phyloP scores from a whole-genome alignment of 805 yeast species.

The fission yeast (Schizosaccharomyces pombe) region DNA sequence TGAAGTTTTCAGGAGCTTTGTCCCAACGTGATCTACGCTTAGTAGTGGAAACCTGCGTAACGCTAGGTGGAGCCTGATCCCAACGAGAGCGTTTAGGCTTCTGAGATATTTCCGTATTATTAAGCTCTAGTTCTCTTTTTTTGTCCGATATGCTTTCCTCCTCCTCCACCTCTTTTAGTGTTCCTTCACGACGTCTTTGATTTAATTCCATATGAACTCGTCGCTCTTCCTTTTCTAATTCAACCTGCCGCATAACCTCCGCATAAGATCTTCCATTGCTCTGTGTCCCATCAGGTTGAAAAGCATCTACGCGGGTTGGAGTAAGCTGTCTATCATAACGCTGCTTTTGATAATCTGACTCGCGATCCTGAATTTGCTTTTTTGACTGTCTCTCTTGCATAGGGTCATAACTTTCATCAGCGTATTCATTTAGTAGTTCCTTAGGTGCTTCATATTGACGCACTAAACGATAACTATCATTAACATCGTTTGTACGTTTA shows the following conservation, averaged over 20 bases:
- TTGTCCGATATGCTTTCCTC: constrained; percentile 7
- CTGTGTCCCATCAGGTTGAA: constrained; percentile 7
- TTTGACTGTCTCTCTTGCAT: constrained; percentile 10
- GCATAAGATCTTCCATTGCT: constrained; percentile 17
- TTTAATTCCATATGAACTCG: constrained; percentile 12
- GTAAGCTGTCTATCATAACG: constrained; percentile 16
- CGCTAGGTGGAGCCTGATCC: constrained; percentile 8
- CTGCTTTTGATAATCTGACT: constrained; percentile 26
- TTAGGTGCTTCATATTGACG: constrained; percentile 22
- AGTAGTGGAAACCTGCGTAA: background rate
- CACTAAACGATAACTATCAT: constrained; percentile 11
- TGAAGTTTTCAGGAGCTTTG: constrained; percentile 7
- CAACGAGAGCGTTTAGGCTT: constrained; percentile 11
- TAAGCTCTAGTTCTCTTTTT: constrained; percentile 8
- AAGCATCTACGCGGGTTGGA: constrained; percentile 13
- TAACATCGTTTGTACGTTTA: background rate
- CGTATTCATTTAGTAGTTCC: constrained; percentile 15
- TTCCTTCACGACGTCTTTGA: constrained; percentile 24
- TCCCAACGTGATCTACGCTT: constrained; percentile 16
- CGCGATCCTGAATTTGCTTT: constrained; percentile 17
- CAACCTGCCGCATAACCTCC: constrained; percentile 22
- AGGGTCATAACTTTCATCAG: constrained; percentile 14
- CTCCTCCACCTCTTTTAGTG: constrained; percentile 13
- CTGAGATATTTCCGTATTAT: constrained; percentile 4
- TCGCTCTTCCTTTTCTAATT: constrained; percentile 19